Base-by-base conservation (phyloP, 2,329 filamentous ascomycete genomes). In the Neopestalotiopsis rosae region DNA sequence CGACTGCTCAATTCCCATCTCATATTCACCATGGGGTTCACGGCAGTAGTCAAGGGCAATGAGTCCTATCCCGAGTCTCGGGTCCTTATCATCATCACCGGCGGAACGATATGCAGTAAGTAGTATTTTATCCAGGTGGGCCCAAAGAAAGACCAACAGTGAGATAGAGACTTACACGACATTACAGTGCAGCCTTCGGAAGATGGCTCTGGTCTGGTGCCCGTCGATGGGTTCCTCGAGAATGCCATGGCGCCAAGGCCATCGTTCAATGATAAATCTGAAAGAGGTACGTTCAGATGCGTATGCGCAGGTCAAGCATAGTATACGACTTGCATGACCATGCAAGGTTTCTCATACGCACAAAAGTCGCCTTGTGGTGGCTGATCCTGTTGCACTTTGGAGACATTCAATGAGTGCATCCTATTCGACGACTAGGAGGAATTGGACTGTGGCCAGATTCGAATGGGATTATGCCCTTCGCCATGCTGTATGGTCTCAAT, bases 31-130 rank as follows among this genome's bases (percentile, higher is more conserved):
- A 79, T 78, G 76, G 74, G 73, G 13, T 72, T 76, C 42, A 72
- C 73, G 24, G 69, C 71, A 4, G 69, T 73, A 12, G 69, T 71
- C 42, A 70, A 69, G 61, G 72, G 74, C 69, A 72, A 70, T 49
- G 67, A 74, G 65, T 67, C 74, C 49, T 85, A 85, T 69, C 92
- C 91, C 12, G 94, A 97, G 79, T 94, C 93, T 30, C 87, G 93
- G 69, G 92, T 98, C 13, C 86, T 98, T 72, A 92, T 97, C 76
- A 93, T 97, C 80, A 95, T 97, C 84, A 97, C 95, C 13, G 94
- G 93, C 70, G 92, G 87, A 24, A 88, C 86, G 17, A 92, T 92
- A 74, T 92, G 89, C 78, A 66, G 64, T 66, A 66, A n/a, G 63
- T 65, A 9, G n/a, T 57, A 20, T 92, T 92, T 7, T 71, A 68